Evolutionary conservation across 768 basidiomycete species (phyloP).

Genomic region (Suillus luteus): DNA sequence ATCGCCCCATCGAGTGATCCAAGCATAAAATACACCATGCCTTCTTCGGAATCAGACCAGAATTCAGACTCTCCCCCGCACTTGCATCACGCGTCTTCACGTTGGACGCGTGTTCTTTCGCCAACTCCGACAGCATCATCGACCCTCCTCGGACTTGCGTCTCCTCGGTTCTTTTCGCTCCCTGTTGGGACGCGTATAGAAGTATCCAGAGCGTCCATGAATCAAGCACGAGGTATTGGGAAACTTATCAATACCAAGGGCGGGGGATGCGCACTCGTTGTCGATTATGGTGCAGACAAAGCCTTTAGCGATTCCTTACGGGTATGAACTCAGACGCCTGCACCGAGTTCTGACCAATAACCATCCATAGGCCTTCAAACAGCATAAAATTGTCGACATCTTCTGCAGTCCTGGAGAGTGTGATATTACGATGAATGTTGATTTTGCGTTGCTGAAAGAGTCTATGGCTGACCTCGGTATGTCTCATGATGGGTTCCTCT

Average conservation of each 20-base stretch:
- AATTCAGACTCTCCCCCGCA: slow-evolving; percentile 5
- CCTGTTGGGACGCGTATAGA: slow-evolving; percentile 78
- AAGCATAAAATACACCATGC: slow-evolving; percentile 29
- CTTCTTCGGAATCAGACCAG: slow-evolving; percentile 21
- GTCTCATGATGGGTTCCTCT: slow-evolving; percentile 19
- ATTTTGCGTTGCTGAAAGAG: slow-evolving; percentile 87
- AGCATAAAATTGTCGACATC: slow-evolving; percentile 81
- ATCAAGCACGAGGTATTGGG: slow-evolving; percentile 67
- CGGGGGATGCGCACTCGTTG: slow-evolving; percentile 69
- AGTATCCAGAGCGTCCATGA: slow-evolving; percentile 72
- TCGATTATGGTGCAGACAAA: slow-evolving; percentile 86
- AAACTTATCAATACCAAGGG: slow-evolving; percentile 48
- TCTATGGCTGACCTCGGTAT: slow-evolving; percentile 66
- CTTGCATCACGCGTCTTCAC: slow-evolving; percentile 28
- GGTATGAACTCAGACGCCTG: slow-evolving; percentile 48
- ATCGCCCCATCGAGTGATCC: slow-evolving; percentile 54
- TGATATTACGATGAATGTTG: slow-evolving; percentile 96
- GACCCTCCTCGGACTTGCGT: slow-evolving; percentile 60
- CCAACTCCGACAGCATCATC: slow-evolving; percentile 55
- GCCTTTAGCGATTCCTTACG: slow-evolving; percentile 76
- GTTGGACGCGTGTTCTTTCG: slow-evolving; percentile 68
- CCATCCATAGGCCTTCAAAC: slow-evolving; percentile 75
- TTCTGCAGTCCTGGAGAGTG: slow-evolving; percentile 85
- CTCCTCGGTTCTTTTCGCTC: slow-evolving; percentile 67
- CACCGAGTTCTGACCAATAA: slow-evolving; percentile 9